phyloP scores from a whole-genome alignment of 257 asterid species.

The Solanum virginianum region DNA sequence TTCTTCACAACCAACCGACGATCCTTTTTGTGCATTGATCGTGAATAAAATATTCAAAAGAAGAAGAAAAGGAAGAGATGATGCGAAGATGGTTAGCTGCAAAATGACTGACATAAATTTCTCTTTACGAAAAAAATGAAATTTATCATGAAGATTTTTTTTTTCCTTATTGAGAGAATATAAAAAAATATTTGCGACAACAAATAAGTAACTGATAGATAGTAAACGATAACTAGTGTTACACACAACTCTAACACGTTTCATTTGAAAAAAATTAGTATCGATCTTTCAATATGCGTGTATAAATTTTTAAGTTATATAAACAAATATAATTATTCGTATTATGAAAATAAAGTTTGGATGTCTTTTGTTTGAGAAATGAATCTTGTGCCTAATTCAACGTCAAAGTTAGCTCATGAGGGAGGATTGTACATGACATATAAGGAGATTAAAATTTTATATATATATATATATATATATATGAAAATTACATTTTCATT shows the following conservation, averaged over 20 bases:
- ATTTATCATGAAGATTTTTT: not conserved
- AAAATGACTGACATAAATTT: not conserved
- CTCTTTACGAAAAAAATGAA: not conserved
- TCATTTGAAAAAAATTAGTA: not conserved
- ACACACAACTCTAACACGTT: not conserved
- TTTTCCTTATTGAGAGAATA: not conserved
- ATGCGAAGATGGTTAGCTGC: not conserved
- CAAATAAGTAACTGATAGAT: not conserved
- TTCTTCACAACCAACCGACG: not conserved
- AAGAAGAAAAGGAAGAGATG: not conserved
- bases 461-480: too few species aligned
- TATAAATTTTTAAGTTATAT: not conserved
- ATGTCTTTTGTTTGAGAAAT: not conserved
- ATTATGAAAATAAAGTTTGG: not conserved
- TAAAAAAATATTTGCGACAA: not conserved
- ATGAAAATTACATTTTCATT: too few species aligned
- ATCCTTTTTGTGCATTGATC: not conserved
- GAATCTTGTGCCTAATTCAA: too few species aligned
- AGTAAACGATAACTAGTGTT: not conserved
- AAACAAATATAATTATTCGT: not conserved
- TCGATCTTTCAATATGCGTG: not conserved
- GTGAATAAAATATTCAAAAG: not conserved
- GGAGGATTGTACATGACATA: too few species aligned
- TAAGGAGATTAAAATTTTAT: not conserved
- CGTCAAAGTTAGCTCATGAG: too few species aligned